Conservation (phyloP, 176 grass and related monocot genomes). For the Luzula sylvatica region DNA sequence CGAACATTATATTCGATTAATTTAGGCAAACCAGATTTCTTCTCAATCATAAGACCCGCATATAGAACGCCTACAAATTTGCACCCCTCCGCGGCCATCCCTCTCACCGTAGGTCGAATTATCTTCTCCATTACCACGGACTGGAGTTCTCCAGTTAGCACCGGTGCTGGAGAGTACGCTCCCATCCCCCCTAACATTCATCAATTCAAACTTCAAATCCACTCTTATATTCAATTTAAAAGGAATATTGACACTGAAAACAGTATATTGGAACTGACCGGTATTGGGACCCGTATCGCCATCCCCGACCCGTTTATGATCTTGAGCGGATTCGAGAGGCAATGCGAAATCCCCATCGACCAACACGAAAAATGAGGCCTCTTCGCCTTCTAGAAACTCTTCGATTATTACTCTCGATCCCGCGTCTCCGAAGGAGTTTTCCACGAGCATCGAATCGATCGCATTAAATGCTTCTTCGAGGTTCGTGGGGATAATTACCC, state of each 20-base stretch:
- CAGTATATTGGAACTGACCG: neutral
- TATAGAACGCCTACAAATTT: slow-evolving; percentile 85
- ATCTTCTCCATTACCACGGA: slow-evolving; percentile 60
- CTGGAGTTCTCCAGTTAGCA: slow-evolving; percentile 66
- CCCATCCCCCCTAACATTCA: slow-evolving; percentile 64
- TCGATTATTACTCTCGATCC: slow-evolving; percentile 76
- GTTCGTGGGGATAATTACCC: slow-evolving; percentile 67
- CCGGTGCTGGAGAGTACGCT: slow-evolving; percentile 81
- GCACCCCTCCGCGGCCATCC: slow-evolving; percentile 77
- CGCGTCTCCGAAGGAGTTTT: slow-evolving; percentile 67
- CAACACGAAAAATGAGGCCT: slow-evolving; percentile 92
- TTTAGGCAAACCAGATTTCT: slow-evolving; percentile 70
- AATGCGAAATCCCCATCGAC: slow-evolving; percentile 78
- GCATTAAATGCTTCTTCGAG: slow-evolving; percentile 57
- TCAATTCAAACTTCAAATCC: neutral
- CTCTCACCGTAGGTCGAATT: slow-evolving; percentile 75
- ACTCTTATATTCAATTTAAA: no score
- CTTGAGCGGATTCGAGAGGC: slow-evolving; percentile 83
- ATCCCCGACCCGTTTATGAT: slow-evolving; percentile 85
- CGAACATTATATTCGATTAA: slow-evolving; percentile 89
- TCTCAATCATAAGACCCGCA: slow-evolving; percentile 90
- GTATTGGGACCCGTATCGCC: slow-evolving; percentile 87
- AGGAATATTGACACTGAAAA: no score
- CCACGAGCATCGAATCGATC: slow-evolving; percentile 72
- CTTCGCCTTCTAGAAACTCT: slow-evolving; percentile 87